Evolutionary conservation across 441 rosid genomes (phyloP), one percentile per base, ranked within the genome.

Genomic region (Pelargonium citronellum): DNA sequence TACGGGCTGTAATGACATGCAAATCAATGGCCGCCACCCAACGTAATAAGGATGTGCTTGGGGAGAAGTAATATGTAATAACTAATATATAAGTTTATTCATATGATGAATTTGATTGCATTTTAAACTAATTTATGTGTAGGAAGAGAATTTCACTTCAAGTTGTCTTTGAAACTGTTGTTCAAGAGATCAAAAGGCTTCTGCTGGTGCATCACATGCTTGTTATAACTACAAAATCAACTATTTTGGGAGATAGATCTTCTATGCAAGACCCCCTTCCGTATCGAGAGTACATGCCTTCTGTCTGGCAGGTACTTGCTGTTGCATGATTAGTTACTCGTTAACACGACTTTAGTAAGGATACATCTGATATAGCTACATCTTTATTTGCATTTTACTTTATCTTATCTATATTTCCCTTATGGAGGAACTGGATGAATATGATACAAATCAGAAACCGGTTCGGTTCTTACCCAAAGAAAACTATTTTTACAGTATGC

Each of bases 271-370:
- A 81, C 51, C 90, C 74, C 64, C 67, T 72, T 75, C 71, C 73
- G 0, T 72, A 83, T 71, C 93, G 86, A 68, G 98, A 90, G 74
- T 89, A 84, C 79, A 92, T 92, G 95, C 92, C 98, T 68, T 84
- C 85, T 75, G 77, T 82, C 67, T 92, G 96, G 98, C 96, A 88
- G 94, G 97, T 91, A 73, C 43, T 39, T 39, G 43, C 71, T 71
- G 17, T 71, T 53, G n/a, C 60, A 79, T 65, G 68, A 30, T 69
- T 71, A 53, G 60, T 44, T 68, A 24, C 47, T 19, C 53, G 62
- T 44, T 7, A 44, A 43, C 5, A 24, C 16, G 19, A 22, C 46
- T 63, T 16, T 61, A 60, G 37, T 41, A 34, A 37, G 49, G 64
- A 22, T 19, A 7, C 20, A 57, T 8, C 9, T 57, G 24, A 57